Percentiles rank a stretch among this genome's conserved stretches.
These are phyloP conservation scores for Heterobasidion parviporum DNA, from an alignment of 1,284 basidiomycete genomes.

Conservation along the genomic window DNA sequence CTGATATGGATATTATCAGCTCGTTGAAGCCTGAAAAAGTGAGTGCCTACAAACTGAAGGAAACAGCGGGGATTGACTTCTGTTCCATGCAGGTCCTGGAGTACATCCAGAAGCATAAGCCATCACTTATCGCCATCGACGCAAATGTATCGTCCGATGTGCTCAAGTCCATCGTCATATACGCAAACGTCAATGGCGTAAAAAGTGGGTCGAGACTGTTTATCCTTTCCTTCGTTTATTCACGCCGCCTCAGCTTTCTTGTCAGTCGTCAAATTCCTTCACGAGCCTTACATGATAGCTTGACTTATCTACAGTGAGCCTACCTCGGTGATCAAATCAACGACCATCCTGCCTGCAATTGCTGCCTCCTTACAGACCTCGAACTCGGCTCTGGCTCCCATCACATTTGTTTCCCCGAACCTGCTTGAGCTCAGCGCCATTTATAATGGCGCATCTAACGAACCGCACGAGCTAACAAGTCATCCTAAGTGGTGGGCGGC, in stretches of 20 bases:
- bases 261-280: slow-evolving; percentile 28
- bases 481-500: slow-evolving; percentile 55
- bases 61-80: slow-evolving; percentile 2
- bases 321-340: slow-evolving; percentile 79
- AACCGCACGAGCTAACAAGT: slow-evolving; percentile 39
- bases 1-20: slow-evolving; percentile 81
- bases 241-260: slow-evolving; percentile 41
- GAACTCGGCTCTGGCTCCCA: slow-evolving; percentile 27
- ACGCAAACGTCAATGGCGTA: slow-evolving; percentile 38
- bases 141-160: slow-evolving; percentile 63
- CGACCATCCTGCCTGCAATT: slow-evolving; percentile 62
- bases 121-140: slow-evolving; percentile 71
- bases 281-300: background rate
- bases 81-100: slow-evolving; percentile 31
- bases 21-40: slow-evolving; percentile 42
- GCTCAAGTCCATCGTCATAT: slow-evolving; percentile 43
- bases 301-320: slow-evolving; percentile 53
- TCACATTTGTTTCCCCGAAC: slow-evolving; percentile 76
- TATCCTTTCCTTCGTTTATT: background rate
- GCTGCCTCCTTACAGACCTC: slow-evolving; percentile 21
- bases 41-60: slow-evolving; percentile 9
- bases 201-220: slow-evolving; percentile 34
- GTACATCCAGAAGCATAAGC: slow-evolving; percentile 33
- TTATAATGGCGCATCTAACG: slow-evolving; percentile 42
- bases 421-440: slow-evolving; percentile 66